A percentile compares a stretch with the other conserved stretches of the same genome.
These are phyloP conservation scores for Hypoxylon crocopeplum DNA, from an alignment of 495 filamentous ascomycete genomes.

Conservation along the genomic window DNA sequence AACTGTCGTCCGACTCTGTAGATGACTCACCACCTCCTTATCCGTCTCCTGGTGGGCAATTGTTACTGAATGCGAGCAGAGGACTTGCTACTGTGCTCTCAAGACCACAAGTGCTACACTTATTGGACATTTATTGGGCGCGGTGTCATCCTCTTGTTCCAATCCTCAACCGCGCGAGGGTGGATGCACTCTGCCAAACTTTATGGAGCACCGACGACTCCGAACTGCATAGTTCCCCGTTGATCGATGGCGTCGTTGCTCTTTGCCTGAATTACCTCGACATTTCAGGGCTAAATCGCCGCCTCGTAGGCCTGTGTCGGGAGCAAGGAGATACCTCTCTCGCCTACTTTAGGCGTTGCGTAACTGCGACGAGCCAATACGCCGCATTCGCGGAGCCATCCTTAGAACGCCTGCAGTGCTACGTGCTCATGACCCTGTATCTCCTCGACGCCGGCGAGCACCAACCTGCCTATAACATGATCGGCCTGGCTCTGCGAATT, in stretches of 20 bases:
- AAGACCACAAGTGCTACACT: conserved; percentile 19
- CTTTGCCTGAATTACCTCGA: conserved; percentile 37
- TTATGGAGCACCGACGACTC: conserved; percentile 5
- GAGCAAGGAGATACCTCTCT: conserved; percentile 32
- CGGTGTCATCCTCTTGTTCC: conserved; percentile 30
- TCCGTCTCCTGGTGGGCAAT: conserved; percentile 22
- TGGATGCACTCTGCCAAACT: conserved; percentile 14
- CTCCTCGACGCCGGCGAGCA: conserved; percentile 27
- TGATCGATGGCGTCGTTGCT: conserved; percentile 38
- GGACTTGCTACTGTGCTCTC: conserved; percentile 30
- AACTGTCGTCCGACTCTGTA: conserved; percentile 24
- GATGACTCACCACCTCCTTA: conserved; percentile 26
- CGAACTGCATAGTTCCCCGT: conserved; percentile 13
- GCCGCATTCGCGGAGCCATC: conserved; percentile 31
- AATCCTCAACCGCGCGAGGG: conserved; percentile 21
- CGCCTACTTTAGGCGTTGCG: conserved; percentile 40
- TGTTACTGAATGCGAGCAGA: conserved; percentile 4
- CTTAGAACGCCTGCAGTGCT: conserved; percentile 36
- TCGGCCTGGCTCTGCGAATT: conserved; percentile 41
- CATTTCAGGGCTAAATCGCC: conserved; percentile 35
- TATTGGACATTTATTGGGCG: conserved; percentile 39
- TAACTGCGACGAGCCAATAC: conserved; percentile 34
- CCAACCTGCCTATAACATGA: conserved; percentile 45
- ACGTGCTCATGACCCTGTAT: conserved; percentile 30
- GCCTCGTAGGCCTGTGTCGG: conserved; percentile 38